Conservation (phyloP, 2,329 filamentous ascomycete genomes). For the Rhytidhysteron rufulum region DNA sequence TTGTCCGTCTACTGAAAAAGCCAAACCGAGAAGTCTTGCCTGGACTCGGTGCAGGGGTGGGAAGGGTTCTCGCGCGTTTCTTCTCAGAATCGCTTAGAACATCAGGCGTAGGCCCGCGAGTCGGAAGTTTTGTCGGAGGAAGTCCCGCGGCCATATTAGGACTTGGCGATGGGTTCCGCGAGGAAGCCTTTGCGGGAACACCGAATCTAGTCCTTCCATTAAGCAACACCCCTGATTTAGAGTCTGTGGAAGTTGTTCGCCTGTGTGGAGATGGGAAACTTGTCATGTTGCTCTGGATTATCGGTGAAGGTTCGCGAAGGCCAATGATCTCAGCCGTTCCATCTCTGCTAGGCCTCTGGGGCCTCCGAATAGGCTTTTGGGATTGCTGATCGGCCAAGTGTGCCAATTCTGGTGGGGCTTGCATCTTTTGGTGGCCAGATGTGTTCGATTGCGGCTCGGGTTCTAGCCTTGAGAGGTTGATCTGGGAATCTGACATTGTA, state of each 20-base stretch:
- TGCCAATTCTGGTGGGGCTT: slow-evolving; percentile 36
- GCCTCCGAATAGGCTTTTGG: slow-evolving; percentile 43
- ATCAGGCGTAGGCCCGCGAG: slow-evolving; percentile 39
- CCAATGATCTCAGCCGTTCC: slow-evolving; percentile 42
- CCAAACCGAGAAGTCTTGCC: slow-evolving; percentile 66
- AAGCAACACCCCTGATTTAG: slow-evolving; percentile 19
- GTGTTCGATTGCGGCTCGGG: no score
- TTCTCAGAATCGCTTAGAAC: slow-evolving; percentile 30
- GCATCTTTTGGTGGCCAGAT: no score
- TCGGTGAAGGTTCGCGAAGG: slow-evolving; percentile 46
- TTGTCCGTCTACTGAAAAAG: slow-evolving; percentile 71
- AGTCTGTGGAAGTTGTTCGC: slow-evolving; percentile 48
- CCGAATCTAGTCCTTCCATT: slow-evolving; percentile 20
- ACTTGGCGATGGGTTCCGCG: slow-evolving; percentile 36
- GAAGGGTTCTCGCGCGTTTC: slow-evolving; percentile 30
- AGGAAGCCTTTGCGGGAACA: slow-evolving; percentile 28
- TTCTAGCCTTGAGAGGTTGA: not conserved
- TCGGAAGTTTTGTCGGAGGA: slow-evolving; percentile 19
- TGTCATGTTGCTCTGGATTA: slow-evolving; percentile 55
- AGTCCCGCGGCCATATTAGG: slow-evolving; percentile 25
- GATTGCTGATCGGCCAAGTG: slow-evolving; percentile 62
- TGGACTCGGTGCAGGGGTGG: slow-evolving; percentile 52
- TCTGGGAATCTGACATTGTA: slow-evolving; percentile 1
- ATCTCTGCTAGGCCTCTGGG: slow-evolving; percentile 43
- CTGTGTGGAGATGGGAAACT: slow-evolving; percentile 48